Evolutionary conservation across 352 stramenopile genomes (phyloP), one percentile per base, ranked within the genome.

Genomic region (Nothophytophthora sp.): DNA sequence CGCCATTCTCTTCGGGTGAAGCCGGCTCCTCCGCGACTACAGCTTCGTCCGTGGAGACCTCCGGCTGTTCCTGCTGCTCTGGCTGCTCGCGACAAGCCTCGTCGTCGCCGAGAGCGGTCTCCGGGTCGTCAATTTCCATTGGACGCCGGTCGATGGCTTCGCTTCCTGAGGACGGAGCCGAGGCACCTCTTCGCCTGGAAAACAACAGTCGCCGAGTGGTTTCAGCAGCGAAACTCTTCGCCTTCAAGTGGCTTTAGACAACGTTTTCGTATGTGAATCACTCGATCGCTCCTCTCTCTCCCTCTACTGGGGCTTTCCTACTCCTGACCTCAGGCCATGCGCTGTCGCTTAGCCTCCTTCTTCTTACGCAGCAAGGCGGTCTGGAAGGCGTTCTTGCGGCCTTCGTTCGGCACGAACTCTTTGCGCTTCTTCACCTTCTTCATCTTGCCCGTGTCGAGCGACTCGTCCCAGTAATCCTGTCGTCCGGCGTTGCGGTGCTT

Each of bases 371-470:
- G 60, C 20, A 89, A 53, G 38, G 73, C 64, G 1, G 52, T 62
- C 50, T 90, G 81, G 59, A 94, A 94, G 24, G 61, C 69, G 60
- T 94, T 94, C 15, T 66, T 55, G 33, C 55, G 62, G 38, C 84
- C 84, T 75, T 94, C 67, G 50, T 94, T 94, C 7, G 79, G 23
- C 13, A 89, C 64, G 50, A 94, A 94, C 40, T 87, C 79, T 42
- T 90, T 92, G 44, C 80, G 76, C 58, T 90, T 90, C 65, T 90
- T 90, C 42, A 92, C 59, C 64, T 92, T 94, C 51, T 92, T 92
- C 8, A 84, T 44, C 43, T 94, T 88, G 29, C 84, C 84, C 8
- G 48, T 42, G 50, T 94, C 84, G 2, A 94, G 66, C 16, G 75
- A 76, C 32, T 88, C 79, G 48, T 94, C 74, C 84, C 84, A 94